These are phyloP conservation scores for Aspergillus pseudoglaucus DNA, from an alignment of 2,329 filamentous ascomycete species.

Conservation along the genomic window DNA sequence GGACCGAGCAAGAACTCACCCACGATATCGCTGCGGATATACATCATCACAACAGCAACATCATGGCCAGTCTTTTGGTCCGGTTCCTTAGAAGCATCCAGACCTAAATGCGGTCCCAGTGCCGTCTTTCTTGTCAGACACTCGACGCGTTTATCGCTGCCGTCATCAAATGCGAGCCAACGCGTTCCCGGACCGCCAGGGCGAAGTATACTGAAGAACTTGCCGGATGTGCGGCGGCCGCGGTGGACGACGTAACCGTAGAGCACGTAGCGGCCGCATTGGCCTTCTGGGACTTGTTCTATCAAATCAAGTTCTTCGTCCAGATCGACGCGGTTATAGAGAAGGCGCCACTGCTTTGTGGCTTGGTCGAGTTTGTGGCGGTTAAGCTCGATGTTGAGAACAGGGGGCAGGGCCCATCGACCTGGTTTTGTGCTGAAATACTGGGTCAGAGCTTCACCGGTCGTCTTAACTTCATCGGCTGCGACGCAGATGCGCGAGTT, in stretches of 20 bases:
- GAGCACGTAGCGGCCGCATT: conserved; percentile 46
- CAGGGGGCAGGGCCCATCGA: conserved; percentile 40
- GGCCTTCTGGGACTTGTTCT: conserved; percentile 24
- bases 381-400: conserved; percentile 51
- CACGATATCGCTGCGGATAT: conserved; percentile 47
- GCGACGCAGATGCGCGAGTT: conserved; percentile 35
- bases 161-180: conserved; percentile 56
- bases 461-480: conserved; percentile 31
- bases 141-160: conserved; percentile 49
- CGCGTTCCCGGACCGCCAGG: conserved; percentile 50
- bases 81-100: conserved; percentile 34
- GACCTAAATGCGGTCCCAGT: conserved; percentile 46
- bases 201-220: conserved; percentile 55
- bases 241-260: conserved; percentile 57
- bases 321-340: conserved; percentile 51
- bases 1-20: conserved; percentile 35
- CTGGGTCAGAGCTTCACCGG: conserved; percentile 28
- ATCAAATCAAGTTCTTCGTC: conserved; percentile 49
- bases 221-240: conserved; percentile 51
- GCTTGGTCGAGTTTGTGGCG: conserved; percentile 51
- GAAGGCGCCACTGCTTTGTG: conserved; percentile 51
- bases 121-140: conserved; percentile 53
- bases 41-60: conserved; percentile 51
- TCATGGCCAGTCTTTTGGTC: conserved; percentile 40
- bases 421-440: conserved; percentile 30